phyloP scores from a whole-genome alignment of 768 basidiomycete genomes.

The Xanthoconium purpureum region DNA sequence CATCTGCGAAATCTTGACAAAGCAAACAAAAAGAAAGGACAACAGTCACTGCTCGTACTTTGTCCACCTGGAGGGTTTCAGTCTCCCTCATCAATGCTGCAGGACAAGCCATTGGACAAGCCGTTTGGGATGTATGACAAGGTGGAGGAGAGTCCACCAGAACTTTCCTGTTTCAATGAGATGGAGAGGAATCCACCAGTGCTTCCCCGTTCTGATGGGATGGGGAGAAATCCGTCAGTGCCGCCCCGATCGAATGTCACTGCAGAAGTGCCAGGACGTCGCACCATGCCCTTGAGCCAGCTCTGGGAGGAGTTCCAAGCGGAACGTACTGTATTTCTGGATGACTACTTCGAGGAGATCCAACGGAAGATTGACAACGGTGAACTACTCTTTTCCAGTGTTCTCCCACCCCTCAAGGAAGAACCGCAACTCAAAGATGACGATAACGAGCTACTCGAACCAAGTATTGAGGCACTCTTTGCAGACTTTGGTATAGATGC shows the following conservation, averaged over 20 bases:
- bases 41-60: too few species aligned
- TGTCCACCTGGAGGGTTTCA: too few species aligned
- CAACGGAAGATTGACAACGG: background rate
- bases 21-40: background rate
- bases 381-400: background rate
- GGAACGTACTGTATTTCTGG: background rate
- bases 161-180: too few species aligned
- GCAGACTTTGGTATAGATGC: slow-evolving; percentile 1
- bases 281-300: background rate
- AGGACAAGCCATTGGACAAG: background rate
- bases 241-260: background rate
- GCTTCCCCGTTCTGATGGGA: background rate
- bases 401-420: slow-evolving; percentile 4
- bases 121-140: background rate
- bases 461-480: background rate
- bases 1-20: background rate
- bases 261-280: rapidly evolving
- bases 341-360: slow-evolving; percentile 13
- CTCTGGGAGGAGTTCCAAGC: slow-evolving; percentile 11
- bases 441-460: background rate
- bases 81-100: background rate
- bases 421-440: slow-evolving; percentile 7
- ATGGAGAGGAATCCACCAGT: too few species aligned
- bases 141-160: background rate
- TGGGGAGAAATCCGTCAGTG: background rate